Conservation (phyloP, 164 flowering plant genomes). For the Protea cynaroides region DNA sequence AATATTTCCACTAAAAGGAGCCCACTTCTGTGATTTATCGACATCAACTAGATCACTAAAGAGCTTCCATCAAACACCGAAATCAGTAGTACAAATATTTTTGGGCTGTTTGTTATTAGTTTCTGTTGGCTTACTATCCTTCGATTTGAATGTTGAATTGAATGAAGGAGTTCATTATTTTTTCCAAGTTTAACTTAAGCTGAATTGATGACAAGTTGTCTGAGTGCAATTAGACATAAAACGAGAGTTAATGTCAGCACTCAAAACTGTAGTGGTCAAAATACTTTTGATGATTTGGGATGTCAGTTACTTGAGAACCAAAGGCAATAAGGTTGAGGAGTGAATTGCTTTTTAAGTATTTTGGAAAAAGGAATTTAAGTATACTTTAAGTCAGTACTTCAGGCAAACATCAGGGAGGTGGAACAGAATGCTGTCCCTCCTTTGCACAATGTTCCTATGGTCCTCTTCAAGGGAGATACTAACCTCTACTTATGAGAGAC, state of each 20-base stretch:
- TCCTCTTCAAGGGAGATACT: too few species aligned
- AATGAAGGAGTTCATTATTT: background rate
- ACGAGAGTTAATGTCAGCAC: background rate
- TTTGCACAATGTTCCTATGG: too few species aligned
- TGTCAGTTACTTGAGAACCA: too few species aligned
- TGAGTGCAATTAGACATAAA: background rate
- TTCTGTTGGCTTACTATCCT: background rate
- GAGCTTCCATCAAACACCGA: constrained; percentile 66
- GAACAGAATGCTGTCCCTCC: background rate
- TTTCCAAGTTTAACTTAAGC: background rate
- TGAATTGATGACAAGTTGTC: background rate
- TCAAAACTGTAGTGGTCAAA: background rate
- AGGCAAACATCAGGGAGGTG: background rate
- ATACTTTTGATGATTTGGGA: background rate
- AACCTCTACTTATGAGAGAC: background rate
- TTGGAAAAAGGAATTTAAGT: background rate
- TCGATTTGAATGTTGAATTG: background rate
- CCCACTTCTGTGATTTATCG: too few species aligned
- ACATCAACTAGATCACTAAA: too few species aligned
- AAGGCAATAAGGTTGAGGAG: background rate
- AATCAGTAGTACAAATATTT: constrained; percentile 3
- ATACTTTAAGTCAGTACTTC: background rate
- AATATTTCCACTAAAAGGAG: too few species aligned
- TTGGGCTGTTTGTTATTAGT: background rate
- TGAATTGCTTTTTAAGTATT: too few species aligned